Conservation (phyloP, 345 rosid species). For the Arabis alpina region DNA sequence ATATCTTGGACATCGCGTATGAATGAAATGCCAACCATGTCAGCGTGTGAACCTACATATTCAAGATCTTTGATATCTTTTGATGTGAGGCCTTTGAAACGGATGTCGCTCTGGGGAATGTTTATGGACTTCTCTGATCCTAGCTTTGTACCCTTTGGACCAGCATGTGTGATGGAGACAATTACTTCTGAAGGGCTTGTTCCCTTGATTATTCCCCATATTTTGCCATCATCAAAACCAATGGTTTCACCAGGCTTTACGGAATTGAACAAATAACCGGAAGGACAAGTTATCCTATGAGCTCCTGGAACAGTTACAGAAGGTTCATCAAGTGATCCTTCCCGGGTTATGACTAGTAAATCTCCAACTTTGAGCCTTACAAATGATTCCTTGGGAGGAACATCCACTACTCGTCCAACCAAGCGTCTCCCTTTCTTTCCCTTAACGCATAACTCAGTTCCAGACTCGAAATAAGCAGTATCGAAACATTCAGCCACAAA, state of each 20-base stretch:
- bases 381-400: conserved; percentile 57
- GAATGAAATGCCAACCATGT: conserved; percentile 72
- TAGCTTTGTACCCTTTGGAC: conserved; percentile 63
- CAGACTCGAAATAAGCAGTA: conserved; percentile 63
- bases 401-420: conserved; percentile 57
- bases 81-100: conserved; percentile 65
- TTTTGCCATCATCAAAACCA: conserved; percentile 75
- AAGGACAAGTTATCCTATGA: conserved; percentile 58
- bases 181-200: conserved; percentile 58
- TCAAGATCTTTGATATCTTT: conserved; percentile 74
- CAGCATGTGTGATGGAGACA: conserved; percentile 64
- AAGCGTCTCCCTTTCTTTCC: conserved; percentile 55
- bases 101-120: conserved; percentile 64
- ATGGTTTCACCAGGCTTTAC: conserved; percentile 68
- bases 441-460: conserved; percentile 51
- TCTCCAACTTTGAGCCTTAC: conserved; percentile 67
- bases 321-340: conserved; percentile 42
- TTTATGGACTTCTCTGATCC: conserved; percentile 75
- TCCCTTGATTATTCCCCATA: conserved; percentile 67
- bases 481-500: conserved; percentile 59
- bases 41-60: conserved; percentile 67
- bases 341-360: conserved; percentile 56
- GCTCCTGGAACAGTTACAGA: conserved; percentile 41
- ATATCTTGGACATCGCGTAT: conserved; percentile 60
- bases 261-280: conserved; percentile 64